Conservation (phyloP, 2,329 filamentous ascomycete genomes). For the Diaporthe citri region DNA sequence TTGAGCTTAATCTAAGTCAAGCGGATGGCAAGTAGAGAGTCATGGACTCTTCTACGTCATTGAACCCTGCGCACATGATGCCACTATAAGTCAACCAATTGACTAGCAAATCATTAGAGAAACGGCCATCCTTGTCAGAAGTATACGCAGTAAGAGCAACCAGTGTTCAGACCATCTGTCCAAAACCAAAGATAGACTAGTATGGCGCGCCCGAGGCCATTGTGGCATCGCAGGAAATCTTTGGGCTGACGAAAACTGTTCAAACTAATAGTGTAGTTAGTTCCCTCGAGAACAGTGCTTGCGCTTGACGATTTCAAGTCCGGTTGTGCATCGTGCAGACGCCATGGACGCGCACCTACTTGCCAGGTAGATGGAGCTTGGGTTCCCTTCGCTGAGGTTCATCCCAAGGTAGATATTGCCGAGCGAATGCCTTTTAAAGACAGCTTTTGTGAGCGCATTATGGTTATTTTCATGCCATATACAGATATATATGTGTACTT, state of each 20-base stretch:
- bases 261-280: not conserved
- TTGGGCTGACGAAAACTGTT: not conserved
- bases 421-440: not conserved
- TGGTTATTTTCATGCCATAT: too few relatives aligned
- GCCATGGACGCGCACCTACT: too few relatives aligned
- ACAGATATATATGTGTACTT: too few relatives aligned
- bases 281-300: not conserved
- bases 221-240: too few relatives aligned
- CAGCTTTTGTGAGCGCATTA: not conserved
- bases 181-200: not conserved
- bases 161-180: not conserved
- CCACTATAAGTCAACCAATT: not conserved
- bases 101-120: not conserved
- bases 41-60: conserved; percentile 17
- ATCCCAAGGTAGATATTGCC: not conserved
- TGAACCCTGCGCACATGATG: not conserved
- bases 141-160: not conserved
- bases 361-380: not conserved
- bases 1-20: conserved; percentile 1
- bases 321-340: not conserved
- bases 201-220: not conserved
- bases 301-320: too few relatives aligned
- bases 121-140: not conserved
- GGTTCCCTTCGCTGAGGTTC: not conserved
- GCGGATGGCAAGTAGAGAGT: not conserved